Conservation (phyloP, 1,139 yeast species). For the Geotrichum fermentans region DNA sequence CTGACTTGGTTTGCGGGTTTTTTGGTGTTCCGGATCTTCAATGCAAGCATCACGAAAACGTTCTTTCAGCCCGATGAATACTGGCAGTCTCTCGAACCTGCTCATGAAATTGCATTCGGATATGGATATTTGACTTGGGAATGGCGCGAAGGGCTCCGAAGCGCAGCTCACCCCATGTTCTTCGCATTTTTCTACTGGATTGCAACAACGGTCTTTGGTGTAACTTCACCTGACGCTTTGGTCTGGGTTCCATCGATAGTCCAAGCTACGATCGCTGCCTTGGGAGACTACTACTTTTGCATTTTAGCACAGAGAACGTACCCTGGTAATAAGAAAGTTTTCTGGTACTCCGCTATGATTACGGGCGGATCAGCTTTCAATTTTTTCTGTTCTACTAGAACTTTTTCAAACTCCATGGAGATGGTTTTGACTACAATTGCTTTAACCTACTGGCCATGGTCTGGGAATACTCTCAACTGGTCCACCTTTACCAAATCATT, state of each 20-base stretch:
- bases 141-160: constrained; percentile 72
- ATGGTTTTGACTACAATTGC: constrained; percentile 67
- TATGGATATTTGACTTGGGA: constrained; percentile 94
- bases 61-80: constrained; percentile 96
- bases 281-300: constrained; percentile 63
- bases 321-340: constrained; percentile 39
- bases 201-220: constrained; percentile 27
- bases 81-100: constrained; percentile 91
- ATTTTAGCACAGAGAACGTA: constrained; percentile 40
- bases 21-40: neutral
- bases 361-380: constrained; percentile 74
- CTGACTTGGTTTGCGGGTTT: neutral
- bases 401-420: constrained; percentile 84
- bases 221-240: constrained; percentile 40
- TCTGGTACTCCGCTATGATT: constrained; percentile 43
- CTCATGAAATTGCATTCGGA: constrained; percentile 68
- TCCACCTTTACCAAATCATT: constrained; percentile 25
- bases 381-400: constrained; percentile 73
- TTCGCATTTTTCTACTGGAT: constrained; percentile 47
- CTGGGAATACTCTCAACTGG: constrained; percentile 22
- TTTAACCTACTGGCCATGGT: constrained; percentile 70
- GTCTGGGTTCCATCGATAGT: constrained; percentile 54
- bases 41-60: constrained; percentile 39
- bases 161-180: constrained; percentile 73
- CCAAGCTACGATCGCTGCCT: constrained; percentile 66